These are phyloP conservation scores for Fragaria vesca DNA, from an alignment of 306 rosid species.

Conservation along the genomic window DNA sequence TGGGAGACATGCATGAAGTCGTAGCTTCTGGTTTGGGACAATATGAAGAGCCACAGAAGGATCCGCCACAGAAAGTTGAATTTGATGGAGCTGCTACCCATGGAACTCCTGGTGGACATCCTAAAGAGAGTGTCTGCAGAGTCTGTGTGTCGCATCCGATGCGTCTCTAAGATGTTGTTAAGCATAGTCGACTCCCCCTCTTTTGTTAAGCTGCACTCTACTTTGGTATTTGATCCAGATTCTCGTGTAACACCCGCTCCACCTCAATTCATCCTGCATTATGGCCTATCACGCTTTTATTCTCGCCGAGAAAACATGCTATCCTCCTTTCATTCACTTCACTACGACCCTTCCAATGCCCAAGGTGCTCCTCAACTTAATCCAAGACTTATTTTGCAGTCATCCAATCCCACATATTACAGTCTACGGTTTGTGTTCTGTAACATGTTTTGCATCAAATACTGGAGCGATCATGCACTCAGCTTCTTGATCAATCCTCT, in stretches of 20 bases:
- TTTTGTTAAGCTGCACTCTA: not conserved
- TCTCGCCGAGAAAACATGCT: too few relatives aligned
- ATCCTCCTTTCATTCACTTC: not conserved
- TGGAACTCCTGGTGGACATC: not conserved
- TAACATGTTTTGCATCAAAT: not conserved
- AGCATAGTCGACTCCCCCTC: not conserved
- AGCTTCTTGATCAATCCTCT: constrained; percentile 6
- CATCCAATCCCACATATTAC: not conserved
- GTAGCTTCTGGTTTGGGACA: too few relatives aligned
- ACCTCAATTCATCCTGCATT: not conserved
- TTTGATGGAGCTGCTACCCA: not conserved
- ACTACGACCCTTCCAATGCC: not conserved
- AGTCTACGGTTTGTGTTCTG: not conserved
- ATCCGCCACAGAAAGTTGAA: not conserved
- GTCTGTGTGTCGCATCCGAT: not conserved
- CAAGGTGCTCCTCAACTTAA: not conserved
- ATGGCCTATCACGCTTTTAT: too few relatives aligned
- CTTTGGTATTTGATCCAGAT: too few relatives aligned
- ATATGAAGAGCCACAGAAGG: not conserved
- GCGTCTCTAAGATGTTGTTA: not conserved
- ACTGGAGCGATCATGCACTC: too few relatives aligned
- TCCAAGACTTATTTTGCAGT: not conserved
- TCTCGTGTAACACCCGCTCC: not conserved
- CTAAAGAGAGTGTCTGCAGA: too few relatives aligned
- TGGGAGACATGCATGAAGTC: too few relatives aligned